phyloP scores from a whole-genome alignment of 2,329 filamentous ascomycete species.

The Emergomyces orientalis region DNA sequence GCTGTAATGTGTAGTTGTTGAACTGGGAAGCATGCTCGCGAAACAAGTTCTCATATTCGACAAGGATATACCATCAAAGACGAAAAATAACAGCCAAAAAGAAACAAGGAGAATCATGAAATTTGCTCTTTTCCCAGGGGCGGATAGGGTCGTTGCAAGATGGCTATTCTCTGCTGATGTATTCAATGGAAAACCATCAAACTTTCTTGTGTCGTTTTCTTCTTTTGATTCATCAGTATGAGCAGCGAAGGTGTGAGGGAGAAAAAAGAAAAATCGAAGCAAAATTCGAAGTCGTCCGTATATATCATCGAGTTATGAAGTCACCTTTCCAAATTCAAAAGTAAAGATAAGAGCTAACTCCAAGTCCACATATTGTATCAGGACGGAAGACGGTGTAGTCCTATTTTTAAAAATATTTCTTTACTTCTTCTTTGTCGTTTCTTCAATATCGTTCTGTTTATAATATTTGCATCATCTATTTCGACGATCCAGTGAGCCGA shows the following conservation, averaged over 20 bases:
- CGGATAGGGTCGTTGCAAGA: not conserved
- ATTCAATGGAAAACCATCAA: not conserved
- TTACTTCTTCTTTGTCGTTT: not conserved
- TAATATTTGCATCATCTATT: not conserved
- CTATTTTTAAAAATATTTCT: not conserved
- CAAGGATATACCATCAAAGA: not conserved
- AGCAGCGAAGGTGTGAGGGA: not conserved
- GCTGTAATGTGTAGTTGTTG: not conserved
- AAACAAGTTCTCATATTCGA: not conserved
- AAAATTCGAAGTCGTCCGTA: not conserved
- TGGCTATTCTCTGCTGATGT: not conserved
- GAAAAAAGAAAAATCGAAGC: not conserved
- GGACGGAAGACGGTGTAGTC: not conserved
- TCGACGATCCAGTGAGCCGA: not conserved
- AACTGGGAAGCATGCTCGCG: not conserved
- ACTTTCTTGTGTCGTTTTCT: not conserved
- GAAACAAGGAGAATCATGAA: not conserved
- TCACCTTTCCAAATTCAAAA: not conserved
- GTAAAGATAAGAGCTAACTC: not conserved
- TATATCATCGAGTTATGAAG: not conserved
- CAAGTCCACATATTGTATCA: not conserved
- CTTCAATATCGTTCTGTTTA: not conserved
- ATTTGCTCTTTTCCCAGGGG: not conserved
- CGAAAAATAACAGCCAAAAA: not conserved
- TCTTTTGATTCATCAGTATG: not conserved